Conservation (phyloP, 1,284 basidiomycete genomes). For the Trametes polyzona region DNA sequence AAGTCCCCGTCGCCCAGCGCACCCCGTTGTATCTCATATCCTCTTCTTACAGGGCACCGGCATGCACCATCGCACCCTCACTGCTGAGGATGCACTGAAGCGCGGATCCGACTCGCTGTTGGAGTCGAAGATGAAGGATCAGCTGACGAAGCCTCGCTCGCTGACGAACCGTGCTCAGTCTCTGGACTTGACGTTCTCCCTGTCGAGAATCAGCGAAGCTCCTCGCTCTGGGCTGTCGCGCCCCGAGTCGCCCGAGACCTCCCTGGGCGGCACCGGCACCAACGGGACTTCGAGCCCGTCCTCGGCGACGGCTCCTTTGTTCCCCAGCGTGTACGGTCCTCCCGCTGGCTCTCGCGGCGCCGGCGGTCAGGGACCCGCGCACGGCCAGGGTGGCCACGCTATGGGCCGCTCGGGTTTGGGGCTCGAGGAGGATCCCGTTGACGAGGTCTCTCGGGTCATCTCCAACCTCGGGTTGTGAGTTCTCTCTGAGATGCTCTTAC, state of each 20-base stretch:
- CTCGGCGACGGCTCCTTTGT: conserved; percentile 74
- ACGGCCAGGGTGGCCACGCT: conserved; percentile 20
- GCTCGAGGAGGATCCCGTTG: conserved; percentile 64
- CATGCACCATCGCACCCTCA: conserved; percentile 63
- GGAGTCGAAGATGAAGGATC: conserved; percentile 85
- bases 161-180: conserved; percentile 81
- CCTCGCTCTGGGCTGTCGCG: conserved; percentile 56
- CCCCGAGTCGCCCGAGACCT: conserved; percentile 78
- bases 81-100: conserved; percentile 77
- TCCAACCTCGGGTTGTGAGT: conserved; percentile 72
- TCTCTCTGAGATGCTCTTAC: neutral
- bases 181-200: conserved; percentile 76
- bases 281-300: conserved; percentile 74
- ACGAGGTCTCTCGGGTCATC: conserved; percentile 78
- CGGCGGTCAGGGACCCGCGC: conserved; percentile 27
- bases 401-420: conserved; percentile 45
- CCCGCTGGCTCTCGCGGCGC: conserved; percentile 51
- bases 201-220: conserved; percentile 75
- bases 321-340: conserved; percentile 81
- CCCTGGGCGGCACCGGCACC: conserved; percentile 61
- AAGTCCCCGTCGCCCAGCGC: conserved; percentile 32
- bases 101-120: conserved; percentile 86
- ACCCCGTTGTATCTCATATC: conserved; percentile 23
- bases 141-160: conserved; percentile 73
- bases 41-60: conserved; percentile 56